Conservation (phyloP, 163 green algal genomes). For the Scenedesmus sp. region DNA sequence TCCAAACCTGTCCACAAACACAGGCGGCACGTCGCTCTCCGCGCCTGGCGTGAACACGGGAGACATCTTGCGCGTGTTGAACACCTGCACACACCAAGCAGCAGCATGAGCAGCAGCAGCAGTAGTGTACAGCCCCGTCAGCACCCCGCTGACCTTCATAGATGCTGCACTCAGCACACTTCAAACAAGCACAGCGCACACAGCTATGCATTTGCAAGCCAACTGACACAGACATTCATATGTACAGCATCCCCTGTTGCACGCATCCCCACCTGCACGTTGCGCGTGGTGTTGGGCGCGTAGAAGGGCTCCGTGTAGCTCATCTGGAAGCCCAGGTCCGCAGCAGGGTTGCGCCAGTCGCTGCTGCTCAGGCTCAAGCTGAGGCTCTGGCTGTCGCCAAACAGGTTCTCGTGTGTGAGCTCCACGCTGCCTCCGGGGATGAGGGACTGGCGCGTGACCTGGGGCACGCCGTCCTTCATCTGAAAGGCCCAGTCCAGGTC, state of each 20-base stretch:
- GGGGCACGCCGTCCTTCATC: conserved; percentile 79
- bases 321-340: conserved; percentile 70
- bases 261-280: conserved; percentile 64
- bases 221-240: too few species aligned
- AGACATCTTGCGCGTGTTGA: conserved; percentile 95
- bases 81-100: conserved; percentile 66
- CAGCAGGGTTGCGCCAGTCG: conserved; percentile 67
- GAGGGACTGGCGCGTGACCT: conserved; percentile 80
- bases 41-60: conserved; percentile 89
- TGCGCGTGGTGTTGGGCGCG: conserved; percentile 69
- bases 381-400: conserved; percentile 64
- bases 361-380: conserved; percentile 58
- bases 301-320: conserved; percentile 76
- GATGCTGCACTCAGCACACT: not conserved
- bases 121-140: not conserved
- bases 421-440: conserved; percentile 90
- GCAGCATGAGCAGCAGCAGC: not conserved
- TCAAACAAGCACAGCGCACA: not conserved
- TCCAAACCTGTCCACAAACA: conserved; percentile 95
- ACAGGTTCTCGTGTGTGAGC: conserved; percentile 93
- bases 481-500: conserved; percentile 93
- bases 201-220: not conserved
- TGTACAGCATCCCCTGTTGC: not conserved
- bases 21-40: conserved; percentile 85
- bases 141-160: not conserved